phyloP scores from a whole-genome alignment of 2,329 filamentous ascomycete genomes.

The Botrytis byssoidea region DNA sequence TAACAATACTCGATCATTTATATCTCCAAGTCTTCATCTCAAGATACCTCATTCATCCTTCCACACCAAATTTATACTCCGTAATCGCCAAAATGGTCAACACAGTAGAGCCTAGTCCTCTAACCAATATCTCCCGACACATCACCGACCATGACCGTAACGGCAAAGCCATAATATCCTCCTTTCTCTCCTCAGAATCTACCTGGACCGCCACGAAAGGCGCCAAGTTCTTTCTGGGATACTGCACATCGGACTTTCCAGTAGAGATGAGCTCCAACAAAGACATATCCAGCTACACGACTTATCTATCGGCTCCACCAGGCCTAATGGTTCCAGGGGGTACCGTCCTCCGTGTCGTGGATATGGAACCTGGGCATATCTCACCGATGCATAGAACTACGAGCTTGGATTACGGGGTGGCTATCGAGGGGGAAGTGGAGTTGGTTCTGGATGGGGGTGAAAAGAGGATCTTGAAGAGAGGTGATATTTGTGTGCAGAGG shows the following conservation, averaged over 20 bases:
- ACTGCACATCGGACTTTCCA: not conserved
- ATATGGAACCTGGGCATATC: not conserved
- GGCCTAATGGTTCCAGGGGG: not conserved
- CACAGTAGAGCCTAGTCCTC: not conserved
- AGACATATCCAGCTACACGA: not conserved
- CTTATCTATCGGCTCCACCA: not conserved
- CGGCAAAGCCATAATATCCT: not conserved
- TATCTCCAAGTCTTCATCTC: not conserved
- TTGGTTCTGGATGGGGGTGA: not conserved
- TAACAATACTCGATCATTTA: accelerated
- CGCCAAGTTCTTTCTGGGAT: not conserved
- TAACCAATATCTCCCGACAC: not conserved
- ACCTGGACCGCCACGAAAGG: not conserved
- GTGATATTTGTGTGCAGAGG: not conserved
- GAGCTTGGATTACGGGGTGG: not conserved
- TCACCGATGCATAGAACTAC: not conserved
- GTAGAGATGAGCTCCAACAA: not conserved
- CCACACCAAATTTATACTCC: not conserved
- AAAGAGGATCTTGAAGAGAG: not conserved
- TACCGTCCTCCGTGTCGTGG: not conserved
- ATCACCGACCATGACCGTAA: not conserved
- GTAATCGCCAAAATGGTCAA: not conserved
- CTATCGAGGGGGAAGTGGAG: not conserved
- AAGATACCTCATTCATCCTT: not conserved
- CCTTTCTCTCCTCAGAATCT: not conserved